Base-by-base conservation (phyloP, 805 yeast genomes). In the Starmerella powellii region DNA sequence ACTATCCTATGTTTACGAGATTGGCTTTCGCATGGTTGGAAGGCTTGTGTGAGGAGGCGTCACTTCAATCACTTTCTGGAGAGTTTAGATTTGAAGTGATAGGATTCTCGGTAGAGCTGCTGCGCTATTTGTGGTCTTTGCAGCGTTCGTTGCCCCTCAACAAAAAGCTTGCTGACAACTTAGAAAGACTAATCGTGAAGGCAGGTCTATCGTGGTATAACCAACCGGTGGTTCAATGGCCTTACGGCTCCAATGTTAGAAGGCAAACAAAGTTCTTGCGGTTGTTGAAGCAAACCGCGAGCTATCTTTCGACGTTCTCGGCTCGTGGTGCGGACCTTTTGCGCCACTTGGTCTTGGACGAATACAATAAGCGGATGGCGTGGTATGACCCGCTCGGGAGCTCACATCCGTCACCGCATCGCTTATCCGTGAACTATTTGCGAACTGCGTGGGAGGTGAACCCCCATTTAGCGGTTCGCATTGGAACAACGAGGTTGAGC, bases 61-160 rank as follows among this genome's bases (percentile, higher is more conserved):
- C 94, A 52, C 61, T 71, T 37, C 96, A 88, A 60, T 94, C 96
- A 8, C 76, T 76, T 57, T 75, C 95, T 0, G 70, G 96, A 47
- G 58, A 76, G 46, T 67, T 73, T 6, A 68, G 97, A 45, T 81
- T 80, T 55, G 93, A 84, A 56, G 60, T 88, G 49, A 66, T 85
- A 36, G 62, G 69, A 31, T 77, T 85, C 54, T 74, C 86, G 0
- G 63, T 81, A 40, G 80, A 78, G 37, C 68, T 86, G 2, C 62
- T 82, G 46, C 66, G 63, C 15, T 72, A 71, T 21, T 84, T 81
- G 56, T 11, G 18, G 26, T 6, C 38, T 59, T 34, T 66, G 67
- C 42, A 31, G 19, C 15, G 29, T 11, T 19, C 66, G 60, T 63
- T 2, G 67, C 78, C 1, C 4, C 10, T n/a, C n/a, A 33, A 34